Percentiles rank a stretch among this genome's conserved stretches.
phyloP scores from a whole-genome alignment of 129 eudicot species.

The Arctium lappa region DNA sequence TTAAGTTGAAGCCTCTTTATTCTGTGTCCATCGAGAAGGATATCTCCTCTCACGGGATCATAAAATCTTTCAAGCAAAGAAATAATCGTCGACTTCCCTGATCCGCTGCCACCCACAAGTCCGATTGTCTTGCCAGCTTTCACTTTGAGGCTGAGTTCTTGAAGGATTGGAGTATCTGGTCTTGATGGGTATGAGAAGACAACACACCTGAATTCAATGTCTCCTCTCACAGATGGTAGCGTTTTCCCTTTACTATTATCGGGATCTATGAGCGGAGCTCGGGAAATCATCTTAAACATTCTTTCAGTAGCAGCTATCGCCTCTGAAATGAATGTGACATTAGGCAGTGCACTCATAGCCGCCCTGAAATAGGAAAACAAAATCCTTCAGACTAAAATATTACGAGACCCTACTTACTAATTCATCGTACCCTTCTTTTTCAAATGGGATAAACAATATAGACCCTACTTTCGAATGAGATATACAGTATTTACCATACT shows the following conservation, averaged over 20 bases:
- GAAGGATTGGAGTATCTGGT: conserved; percentile 49
- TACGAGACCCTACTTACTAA: background rate
- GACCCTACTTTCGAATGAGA: background rate
- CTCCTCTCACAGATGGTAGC: conserved; percentile 45
- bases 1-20: conserved; percentile 59
- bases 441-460: background rate
- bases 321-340: conserved; percentile 53
- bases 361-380: conserved; percentile 38
- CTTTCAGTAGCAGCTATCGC: conserved; percentile 41
- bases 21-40: conserved; percentile 64
- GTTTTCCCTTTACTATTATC: conserved; percentile 47
- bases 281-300: conserved; percentile 52
- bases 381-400: background rate
- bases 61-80: conserved; percentile 76
- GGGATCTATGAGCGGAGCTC: conserved; percentile 54
- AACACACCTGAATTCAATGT: conserved; percentile 61
- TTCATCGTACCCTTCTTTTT: background rate
- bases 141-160: conserved; percentile 55
- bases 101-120: conserved; percentile 88
- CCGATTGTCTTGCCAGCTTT: conserved; percentile 71
- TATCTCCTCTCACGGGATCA: conserved; percentile 65
- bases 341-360: conserved; percentile 72
- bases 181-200: conserved; percentile 73
- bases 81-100: conserved; percentile 72
- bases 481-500: background rate